Base-by-base conservation (phyloP, 2,329 filamentous ascomycete genomes). In the Aspergillus latus region DNA sequence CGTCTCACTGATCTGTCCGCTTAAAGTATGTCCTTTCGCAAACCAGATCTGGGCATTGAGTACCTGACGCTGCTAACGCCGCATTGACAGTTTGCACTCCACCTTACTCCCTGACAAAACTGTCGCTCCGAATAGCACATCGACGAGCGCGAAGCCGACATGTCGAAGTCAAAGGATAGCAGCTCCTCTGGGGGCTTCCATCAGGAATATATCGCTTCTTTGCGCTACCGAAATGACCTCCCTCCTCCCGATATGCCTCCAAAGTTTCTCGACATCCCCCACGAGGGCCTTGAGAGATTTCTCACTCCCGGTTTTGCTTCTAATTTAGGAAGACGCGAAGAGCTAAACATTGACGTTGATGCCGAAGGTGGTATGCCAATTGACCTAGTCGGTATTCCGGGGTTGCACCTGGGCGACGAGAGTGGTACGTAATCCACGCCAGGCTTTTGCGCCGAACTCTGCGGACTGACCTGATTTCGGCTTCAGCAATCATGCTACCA, bases 291-390 rank as follows among this genome's bases (percentile, higher is more conserved):
- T 13, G 83, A 89, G 40, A 89, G 95, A 72, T 97, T 97, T 76
- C 95, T 94, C 32, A 90, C 87, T 3, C 90, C 94, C 1, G 87
- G 87, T 21, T 99, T 96, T 78, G 92, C 92, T 30, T 94, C 92
- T 45, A 87, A 91, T 61, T 80, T 99, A 64, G 91, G 90, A 15
- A 83, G 93, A 68, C 92, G 96, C 69, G 94, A 97, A 78, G 90
- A 93, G 51, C 81, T 96, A 48, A 97, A 97, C 70, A 94, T 99
- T 59, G 94, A 99, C 76, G 92, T 92, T 32, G 94, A 99, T 83
- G 94, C 92, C 7, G 94, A 99, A 79, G 84, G 97, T 65, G 94
- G 94, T 56, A 97, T 99, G 94, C 92, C 92, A 58, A 86, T 99
- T 70, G 93, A 97, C 72, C 78, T 99, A 64, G 89, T 97, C 56